Evolutionary conservation across 2,329 filamentous ascomycete genomes (phyloP), one percentile per base, ranked within the genome.

Genomic region (Botryotinia calthae): DNA sequence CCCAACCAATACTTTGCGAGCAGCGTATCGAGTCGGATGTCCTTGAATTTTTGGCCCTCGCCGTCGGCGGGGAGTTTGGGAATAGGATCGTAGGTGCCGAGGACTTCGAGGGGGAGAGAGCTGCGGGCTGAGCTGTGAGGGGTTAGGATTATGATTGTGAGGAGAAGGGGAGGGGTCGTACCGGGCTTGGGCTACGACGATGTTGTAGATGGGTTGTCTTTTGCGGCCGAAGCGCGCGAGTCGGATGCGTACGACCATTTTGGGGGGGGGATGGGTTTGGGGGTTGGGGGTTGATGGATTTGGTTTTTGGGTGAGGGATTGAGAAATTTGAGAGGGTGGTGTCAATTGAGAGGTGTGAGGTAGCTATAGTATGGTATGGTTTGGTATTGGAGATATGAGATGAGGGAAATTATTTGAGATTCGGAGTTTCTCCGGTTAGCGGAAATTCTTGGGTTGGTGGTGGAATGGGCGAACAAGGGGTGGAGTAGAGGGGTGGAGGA

Each of bases 1-100:
- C 96, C 96, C 51, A 99, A 87, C 96, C 96, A 99, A 85, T 99
- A 99, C 82, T 92, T 91, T 73, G 95, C 93, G 74, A 96, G 87
- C 76, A 89, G 85, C 12, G 88, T 85, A 82, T 99, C 96, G 22
- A 99, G 87, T 79, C 93, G 91, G 81, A 99, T 93, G 77, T 98
- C 95, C 84, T 99, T 99, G 85, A 92, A 93, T 72, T 93, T 87
- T 73, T 90, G 89, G 28, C 89, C 89, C n/a, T 87, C 87, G 77
- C 80, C 82, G 79, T 84, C 93, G 79, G 88, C 87, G 1, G 88
- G 86, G 40, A 84, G 82, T 80, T 88, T 90, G 40, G 90, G 90
- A 28, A 90, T 84, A 1, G 90, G 90, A 79, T 93, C 89, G 84
- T 93, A 93, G 62, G 90, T 92, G 76, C 90, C 81, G 76, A 99